Percentiles rank a stretch among this genome's conserved stretches.
Evolutionary conservation across 2,329 filamentous ascomycete species (phyloP).

Genomic region (Colletotrichum lentis): DNA sequence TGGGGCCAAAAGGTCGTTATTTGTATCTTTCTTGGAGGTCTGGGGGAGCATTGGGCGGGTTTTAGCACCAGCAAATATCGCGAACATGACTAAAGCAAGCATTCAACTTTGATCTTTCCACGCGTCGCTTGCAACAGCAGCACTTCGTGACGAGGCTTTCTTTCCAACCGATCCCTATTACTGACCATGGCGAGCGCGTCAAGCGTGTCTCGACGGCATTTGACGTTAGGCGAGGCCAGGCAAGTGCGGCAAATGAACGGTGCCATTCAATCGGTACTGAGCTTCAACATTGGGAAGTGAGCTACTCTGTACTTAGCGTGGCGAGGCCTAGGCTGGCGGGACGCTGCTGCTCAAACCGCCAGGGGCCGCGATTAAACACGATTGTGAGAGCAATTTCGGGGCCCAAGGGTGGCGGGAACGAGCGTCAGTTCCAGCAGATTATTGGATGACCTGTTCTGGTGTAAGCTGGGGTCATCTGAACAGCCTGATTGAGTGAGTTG

Average conservation of each 20-base stretch:
- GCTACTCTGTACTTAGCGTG: background rate
- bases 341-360: constrained; percentile 27
- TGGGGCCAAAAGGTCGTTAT: constrained; percentile 21
- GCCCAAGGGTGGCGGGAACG: constrained; percentile 19
- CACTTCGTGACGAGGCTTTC: background rate
- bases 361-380: constrained; percentile 18
- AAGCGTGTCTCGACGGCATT: background rate
- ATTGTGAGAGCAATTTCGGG: constrained; percentile 24
- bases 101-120: constrained; percentile 3
- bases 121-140: background rate
- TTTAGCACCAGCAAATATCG: constrained; percentile 33
- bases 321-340: constrained; percentile 24
- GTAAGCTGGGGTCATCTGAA: background rate
- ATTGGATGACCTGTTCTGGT: constrained; percentile 7
- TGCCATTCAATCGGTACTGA: background rate
- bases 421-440: constrained; percentile 24
- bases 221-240: constrained; percentile 15
- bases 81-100: constrained; percentile 34
- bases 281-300: background rate
- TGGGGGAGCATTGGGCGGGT: constrained; percentile 35
- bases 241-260: too few species aligned
- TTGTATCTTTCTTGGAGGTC: constrained; percentile 10
- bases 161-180: too few species aligned
- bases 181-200: background rate
- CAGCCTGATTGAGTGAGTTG: background rate